Base-by-base conservation (phyloP, 2,329 filamentous ascomycete genomes). In the Aspergillus brunneoviolaceus region DNA sequence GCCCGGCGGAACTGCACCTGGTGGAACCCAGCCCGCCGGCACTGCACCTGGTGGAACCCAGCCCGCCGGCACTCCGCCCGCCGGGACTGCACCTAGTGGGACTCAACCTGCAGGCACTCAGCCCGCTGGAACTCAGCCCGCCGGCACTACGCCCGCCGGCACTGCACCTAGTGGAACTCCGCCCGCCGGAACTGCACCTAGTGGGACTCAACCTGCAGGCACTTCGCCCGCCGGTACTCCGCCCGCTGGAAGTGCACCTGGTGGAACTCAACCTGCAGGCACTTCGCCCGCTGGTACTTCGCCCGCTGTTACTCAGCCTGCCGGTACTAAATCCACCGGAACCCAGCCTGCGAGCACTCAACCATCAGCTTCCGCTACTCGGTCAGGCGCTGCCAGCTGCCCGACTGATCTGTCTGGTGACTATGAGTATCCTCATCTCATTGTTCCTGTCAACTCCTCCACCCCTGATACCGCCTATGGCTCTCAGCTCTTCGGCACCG, bases 361-460 rank as follows among this genome's bases (percentile, higher is more conserved):
- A 11, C 47, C 67, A 50, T 59, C 66, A 42, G 56, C 45, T 21
- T 57, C 60, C 52, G 42, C 55, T 47, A 60, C 59, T 12, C 61
- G 58, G 27, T 60, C 62, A 9, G 52, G 66, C 33, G 57, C 60
- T 33, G 63, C 64, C 52, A 65, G 65, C 66, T 84, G 83, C 69
- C 79, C 80, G 45, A 75, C 79, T 35, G 69, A 79, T 49, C 73
- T 85, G 53, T 70, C 74, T 9, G 79, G 79, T 7, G 68, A 77
- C 48, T 86, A 79, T 66, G 78, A 85, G 69, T 86, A 79, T 73
- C 87, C 87, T 10, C 84, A 88, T 67, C 77, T 89, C 58, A 88
- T 90, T 68, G 73, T 89, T 33, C 83, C 85, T 5, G 74, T 89
- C 63, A 80, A 86, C 74, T 82, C 81, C 3, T 74, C 78, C 16